A percentile compares a stretch with the other conserved stretches of the same genome.
Conservation (phyloP, 192 early-diverging fungal species). For the Backusella parvicylindrica region DNA sequence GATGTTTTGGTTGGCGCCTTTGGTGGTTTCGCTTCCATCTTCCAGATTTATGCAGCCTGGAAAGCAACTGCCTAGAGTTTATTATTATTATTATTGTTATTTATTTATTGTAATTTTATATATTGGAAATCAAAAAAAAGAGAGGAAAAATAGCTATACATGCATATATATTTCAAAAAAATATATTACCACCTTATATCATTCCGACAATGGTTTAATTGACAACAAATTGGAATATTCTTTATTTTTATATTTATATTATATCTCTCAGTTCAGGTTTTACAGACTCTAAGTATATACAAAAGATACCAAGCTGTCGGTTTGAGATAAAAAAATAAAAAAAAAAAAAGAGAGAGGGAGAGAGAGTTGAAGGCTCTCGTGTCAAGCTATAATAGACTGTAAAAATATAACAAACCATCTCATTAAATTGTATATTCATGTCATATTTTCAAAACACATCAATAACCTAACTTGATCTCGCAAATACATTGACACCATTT, state of each 20-base stretch:
- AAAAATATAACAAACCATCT: too few relatives aligned
- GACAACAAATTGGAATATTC: not conserved
- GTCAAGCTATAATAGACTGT: too few relatives aligned
- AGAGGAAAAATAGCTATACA: not conserved
- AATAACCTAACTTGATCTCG: too few relatives aligned
- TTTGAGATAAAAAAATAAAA: too few relatives aligned
- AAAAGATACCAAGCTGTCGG: not conserved
- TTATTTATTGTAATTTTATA: not conserved
- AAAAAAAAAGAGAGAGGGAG: not conserved
- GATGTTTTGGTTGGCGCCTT: conserved; percentile 90
- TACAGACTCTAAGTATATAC: too few relatives aligned
- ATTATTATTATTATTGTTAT: not conserved
- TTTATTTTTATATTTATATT: not conserved
- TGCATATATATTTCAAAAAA: too few relatives aligned
- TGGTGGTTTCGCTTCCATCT: conserved; percentile 88
- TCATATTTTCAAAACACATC: too few relatives aligned
- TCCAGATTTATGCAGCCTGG: conserved; percentile 84
- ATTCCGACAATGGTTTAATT: not conserved
- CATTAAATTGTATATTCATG: too few relatives aligned
- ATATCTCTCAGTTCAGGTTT: not conserved
- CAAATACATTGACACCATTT: not conserved
- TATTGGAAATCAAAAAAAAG: not conserved
- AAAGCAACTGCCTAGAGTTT: conserved; percentile 54
- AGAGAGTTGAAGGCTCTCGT: too few relatives aligned
- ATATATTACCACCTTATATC: too few relatives aligned